These are phyloP conservation scores for Diplotaxis tenuifolia DNA, from an alignment of 345 rosid species.

Conservation along the genomic window DNA sequence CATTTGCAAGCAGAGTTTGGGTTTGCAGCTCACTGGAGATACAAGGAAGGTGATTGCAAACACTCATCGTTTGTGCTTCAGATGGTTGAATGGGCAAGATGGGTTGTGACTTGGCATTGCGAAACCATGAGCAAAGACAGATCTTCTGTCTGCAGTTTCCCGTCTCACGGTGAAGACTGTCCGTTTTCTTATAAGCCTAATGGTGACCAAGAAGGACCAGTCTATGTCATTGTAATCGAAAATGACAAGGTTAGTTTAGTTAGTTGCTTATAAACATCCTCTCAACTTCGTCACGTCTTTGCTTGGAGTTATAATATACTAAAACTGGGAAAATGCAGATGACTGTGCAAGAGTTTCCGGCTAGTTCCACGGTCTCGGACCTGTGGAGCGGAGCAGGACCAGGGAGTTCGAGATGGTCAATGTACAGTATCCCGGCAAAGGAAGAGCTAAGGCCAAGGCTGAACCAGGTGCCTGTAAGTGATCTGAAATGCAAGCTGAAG, in stretches of 20 bases:
- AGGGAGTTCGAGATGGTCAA: conserved; percentile 64
- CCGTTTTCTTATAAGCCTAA: conserved; percentile 70
- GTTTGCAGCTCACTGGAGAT: conserved; percentile 99
- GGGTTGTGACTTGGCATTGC: conserved; percentile 93
- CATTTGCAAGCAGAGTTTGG: conserved; percentile 96
- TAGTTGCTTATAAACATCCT: conserved; percentile 4
- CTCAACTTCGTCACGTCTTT: not conserved
- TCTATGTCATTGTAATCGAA: conserved; percentile 74
- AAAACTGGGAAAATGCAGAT: conserved; percentile 49
- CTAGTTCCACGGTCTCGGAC: conserved; percentile 66
- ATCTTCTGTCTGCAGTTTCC: conserved; percentile 61
- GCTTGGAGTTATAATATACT: not conserved
- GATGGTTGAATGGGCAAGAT: conserved; percentile 99
- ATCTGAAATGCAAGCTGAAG: conserved; percentile 68
- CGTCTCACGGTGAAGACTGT: conserved; percentile 71
- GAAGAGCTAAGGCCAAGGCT: conserved; percentile 87
- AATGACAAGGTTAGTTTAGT: conserved; percentile 75
- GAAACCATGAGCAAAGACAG: conserved; percentile 74
- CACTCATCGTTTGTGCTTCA: conserved; percentile 80
- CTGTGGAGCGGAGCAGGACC: conserved; percentile 69
- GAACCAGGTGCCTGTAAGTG: conserved; percentile 65
- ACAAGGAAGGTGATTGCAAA: conserved; percentile 84
- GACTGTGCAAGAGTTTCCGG: conserved; percentile 88
- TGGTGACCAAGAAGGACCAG: conserved; percentile 62
- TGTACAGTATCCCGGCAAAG: conserved; percentile 65